phyloP scores from a whole-genome alignment of 2,329 filamentous ascomycete species.

The Pyricularia grisea region DNA sequence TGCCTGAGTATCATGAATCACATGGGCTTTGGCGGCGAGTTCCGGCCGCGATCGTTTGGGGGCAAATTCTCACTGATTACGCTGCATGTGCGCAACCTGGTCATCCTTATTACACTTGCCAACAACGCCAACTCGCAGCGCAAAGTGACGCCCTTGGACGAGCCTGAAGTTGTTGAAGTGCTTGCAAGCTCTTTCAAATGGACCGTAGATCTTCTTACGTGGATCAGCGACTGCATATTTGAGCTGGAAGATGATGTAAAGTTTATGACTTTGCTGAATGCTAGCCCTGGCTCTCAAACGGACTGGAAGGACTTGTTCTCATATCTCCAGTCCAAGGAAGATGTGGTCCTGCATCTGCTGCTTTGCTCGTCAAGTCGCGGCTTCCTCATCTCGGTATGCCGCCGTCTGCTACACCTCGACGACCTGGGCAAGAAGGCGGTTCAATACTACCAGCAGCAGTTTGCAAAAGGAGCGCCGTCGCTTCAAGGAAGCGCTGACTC shows the following conservation, averaged over 20 bases:
- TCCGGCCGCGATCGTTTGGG: constrained; percentile 50
- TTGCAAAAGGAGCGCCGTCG: constrained; percentile 16
- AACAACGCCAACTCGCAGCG: constrained; percentile 48
- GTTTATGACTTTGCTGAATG: constrained; percentile 39
- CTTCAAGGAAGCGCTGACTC: constrained; percentile 32
- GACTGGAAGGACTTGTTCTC: constrained; percentile 38
- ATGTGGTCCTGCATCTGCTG: constrained; percentile 52
- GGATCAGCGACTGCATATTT: constrained; percentile 51
- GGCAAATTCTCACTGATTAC: constrained; percentile 69
- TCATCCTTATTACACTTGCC: constrained; percentile 55
- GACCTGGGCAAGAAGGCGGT: constrained; percentile 36
- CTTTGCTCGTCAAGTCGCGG: constrained; percentile 67
- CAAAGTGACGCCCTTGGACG: constrained; percentile 50
- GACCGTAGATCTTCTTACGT: constrained; percentile 62
- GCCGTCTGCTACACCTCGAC: constrained; percentile 51
- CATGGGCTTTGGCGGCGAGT: constrained; percentile 61
- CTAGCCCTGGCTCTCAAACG: constrained; percentile 11
- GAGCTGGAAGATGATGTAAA: constrained; percentile 40
- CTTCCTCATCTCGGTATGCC: constrained; percentile 61
- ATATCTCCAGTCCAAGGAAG: constrained; percentile 44
- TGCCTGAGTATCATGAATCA: constrained; percentile 73
- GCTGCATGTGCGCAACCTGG: constrained; percentile 64
- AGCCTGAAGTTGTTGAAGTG: constrained; percentile 63
- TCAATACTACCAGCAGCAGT: constrained; percentile 35
- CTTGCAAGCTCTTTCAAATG: constrained; percentile 70